Evolutionary conservation across 2,329 filamentous ascomycete genomes (phyloP).

Genomic region (Phialocephala subalpina): DNA sequence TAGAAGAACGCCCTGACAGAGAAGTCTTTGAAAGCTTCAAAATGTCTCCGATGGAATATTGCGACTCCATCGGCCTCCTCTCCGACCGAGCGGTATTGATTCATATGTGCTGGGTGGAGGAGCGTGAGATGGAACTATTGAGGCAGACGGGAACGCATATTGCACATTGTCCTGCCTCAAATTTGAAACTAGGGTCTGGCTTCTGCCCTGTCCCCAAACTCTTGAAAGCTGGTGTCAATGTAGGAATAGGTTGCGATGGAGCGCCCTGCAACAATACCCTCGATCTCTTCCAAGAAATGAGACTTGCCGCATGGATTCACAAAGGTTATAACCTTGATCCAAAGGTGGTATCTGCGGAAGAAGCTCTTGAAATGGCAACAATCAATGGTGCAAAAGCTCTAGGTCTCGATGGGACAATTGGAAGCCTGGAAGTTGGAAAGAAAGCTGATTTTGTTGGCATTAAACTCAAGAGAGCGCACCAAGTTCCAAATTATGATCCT

Average conservation of each 20-base stretch:
- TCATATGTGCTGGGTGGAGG: conserved; percentile 23
- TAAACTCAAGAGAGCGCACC: conserved; percentile 47
- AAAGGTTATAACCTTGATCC: too few species aligned
- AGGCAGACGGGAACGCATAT: too few species aligned
- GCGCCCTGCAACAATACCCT: too few species aligned
- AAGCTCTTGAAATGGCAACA: conserved; percentile 46
- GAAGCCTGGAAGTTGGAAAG: conserved; percentile 54
- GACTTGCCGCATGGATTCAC: too few species aligned
- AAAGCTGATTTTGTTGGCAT: conserved; percentile 64
- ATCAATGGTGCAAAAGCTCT: conserved; percentile 30
- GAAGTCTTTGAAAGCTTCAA: too few species aligned
- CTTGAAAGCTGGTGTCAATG: too few species aligned
- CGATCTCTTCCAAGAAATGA: too few species aligned
- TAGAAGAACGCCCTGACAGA: too few species aligned
- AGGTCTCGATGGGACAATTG: conserved; percentile 19
- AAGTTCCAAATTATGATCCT: conserved; percentile 20
- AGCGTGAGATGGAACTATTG: conserved; percentile 14
- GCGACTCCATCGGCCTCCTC: conserved; percentile 18
- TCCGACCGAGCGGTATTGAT: conserved; percentile 15
- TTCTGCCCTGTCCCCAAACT: too few species aligned
- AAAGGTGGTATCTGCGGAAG: conserved; percentile 13
- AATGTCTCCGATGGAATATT: conserved; percentile 20
- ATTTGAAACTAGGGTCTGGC: too few species aligned
- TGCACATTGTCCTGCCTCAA: too few species aligned
- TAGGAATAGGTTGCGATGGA: too few species aligned